Percentiles rank a stretch among this genome's conserved stretches.
Conservation (phyloP, 2,329 filamentous ascomycete genomes). For the Fusarium begoniae region DNA sequence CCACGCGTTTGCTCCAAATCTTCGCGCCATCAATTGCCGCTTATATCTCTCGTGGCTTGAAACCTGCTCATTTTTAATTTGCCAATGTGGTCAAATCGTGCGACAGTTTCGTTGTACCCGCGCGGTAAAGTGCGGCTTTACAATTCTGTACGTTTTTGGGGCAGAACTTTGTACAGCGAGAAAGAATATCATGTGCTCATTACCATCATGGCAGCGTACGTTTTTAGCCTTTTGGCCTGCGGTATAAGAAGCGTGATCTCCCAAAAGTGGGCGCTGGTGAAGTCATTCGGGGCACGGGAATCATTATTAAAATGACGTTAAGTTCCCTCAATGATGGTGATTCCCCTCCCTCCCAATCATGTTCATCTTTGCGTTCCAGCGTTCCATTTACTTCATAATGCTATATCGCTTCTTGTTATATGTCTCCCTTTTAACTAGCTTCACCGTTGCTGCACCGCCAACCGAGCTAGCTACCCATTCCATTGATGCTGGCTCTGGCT, state of each 20-base stretch:
- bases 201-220: neutral
- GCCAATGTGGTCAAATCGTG: neutral
- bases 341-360: neutral
- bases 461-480: neutral
- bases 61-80: neutral
- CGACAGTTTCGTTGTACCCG: neutral
- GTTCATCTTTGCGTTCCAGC: too few relatives aligned
- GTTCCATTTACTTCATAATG: neutral
- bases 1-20: neutral
- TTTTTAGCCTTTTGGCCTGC: too few relatives aligned
- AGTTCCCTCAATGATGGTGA: neutral
- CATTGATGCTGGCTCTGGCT: neutral
- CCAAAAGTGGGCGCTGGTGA: neutral
- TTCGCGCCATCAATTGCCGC: fast-evolving
- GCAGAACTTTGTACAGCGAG: neutral
- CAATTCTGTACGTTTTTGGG: too few relatives aligned
- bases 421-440: neutral
- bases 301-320: too few relatives aligned
- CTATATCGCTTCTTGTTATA: neutral
- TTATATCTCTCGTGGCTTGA: neutral
- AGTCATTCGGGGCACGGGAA: neutral
- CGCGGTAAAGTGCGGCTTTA: neutral
- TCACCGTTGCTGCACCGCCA: neutral
- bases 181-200: neutral
- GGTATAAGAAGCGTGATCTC: neutral